These are phyloP conservation scores for Fusarium hostae DNA, from an alignment of 2,329 filamentous ascomycete genomes.

Conservation along the genomic window DNA sequence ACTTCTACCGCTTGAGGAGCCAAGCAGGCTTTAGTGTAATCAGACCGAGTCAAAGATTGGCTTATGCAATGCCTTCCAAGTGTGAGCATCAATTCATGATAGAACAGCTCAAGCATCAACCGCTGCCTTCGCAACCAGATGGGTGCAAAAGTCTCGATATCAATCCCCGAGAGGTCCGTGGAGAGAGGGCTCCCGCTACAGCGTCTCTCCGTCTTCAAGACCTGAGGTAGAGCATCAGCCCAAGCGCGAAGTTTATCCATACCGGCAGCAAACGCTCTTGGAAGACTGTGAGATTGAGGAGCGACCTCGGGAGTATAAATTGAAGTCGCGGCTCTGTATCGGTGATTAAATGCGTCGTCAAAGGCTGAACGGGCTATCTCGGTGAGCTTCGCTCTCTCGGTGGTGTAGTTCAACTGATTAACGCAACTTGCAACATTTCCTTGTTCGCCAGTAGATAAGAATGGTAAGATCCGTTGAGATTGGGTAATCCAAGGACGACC, in stretches of 20 bases:
- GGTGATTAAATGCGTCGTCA: accelerated
- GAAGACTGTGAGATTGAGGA: accelerated
- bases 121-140: background rate
- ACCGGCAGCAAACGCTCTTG: accelerated
- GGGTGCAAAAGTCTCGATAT: background rate
- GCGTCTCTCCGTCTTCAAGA: background rate
- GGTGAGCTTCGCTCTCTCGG: background rate
- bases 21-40: too few relatives aligned
- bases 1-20: too few relatives aligned
- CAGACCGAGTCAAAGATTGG: background rate
- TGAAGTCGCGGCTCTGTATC: accelerated
- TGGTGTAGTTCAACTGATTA: background rate
- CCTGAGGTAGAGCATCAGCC: background rate
- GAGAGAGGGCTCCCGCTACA: background rate
- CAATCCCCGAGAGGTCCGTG: background rate
- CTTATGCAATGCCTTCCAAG: background rate
- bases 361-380: background rate
- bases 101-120: background rate
- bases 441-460: accelerated
- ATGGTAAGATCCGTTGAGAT: background rate
- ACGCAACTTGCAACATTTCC: accelerated
- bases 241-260: background rate
- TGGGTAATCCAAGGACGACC: background rate
- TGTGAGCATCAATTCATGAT: background rate
- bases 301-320: accelerated